Evolutionary conservation across 2,329 filamentous ascomycete genomes (phyloP).

Genomic region (Ampelomyces quisqualis): DNA sequence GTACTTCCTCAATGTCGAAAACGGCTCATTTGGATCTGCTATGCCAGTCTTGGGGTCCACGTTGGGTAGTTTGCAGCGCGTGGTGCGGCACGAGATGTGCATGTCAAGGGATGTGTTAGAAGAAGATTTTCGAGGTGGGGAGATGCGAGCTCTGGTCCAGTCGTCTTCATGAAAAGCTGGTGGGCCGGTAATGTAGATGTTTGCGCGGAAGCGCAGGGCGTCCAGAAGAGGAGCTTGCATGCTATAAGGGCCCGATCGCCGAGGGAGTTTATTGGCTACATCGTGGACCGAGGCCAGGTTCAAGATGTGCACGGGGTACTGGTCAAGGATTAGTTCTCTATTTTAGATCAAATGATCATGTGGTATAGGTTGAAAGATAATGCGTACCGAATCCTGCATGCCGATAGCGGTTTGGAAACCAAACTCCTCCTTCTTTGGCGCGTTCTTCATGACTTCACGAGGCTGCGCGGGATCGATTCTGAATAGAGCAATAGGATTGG

Average conservation of each 20-base stretch:
- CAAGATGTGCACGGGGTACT: conserved; percentile 70
- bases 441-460: conserved; percentile 61
- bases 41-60: conserved; percentile 64
- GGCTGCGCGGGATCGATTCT: conserved; percentile 61
- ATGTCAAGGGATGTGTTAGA: conserved; percentile 54
- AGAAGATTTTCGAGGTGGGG: conserved; percentile 4
- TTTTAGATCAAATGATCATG: neutral
- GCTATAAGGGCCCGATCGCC: conserved; percentile 34
- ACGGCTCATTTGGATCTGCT: conserved; percentile 58
- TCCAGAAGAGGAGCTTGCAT: conserved; percentile 56
- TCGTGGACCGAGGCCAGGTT: conserved; percentile 65
- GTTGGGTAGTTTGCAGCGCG: conserved; percentile 71
- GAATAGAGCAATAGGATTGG: conserved; percentile 67
- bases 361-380: neutral
- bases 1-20: conserved; percentile 58
- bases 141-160: conserved; percentile 60
- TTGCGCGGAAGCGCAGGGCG: conserved; percentile 67
- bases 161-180: conserved; percentile 67
- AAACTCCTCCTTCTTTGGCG: conserved; percentile 58
- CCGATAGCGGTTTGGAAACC: conserved; percentile 66
- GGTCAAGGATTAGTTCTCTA: too few relatives aligned
- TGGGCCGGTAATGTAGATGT: conserved; percentile 67
- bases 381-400: conserved; percentile 66
- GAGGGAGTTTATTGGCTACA: conserved; percentile 59
- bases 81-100: conserved; percentile 63